Evolutionary conservation across 495 filamentous ascomycete species (phyloP).

Genomic region (Penicillium crystallinum): DNA sequence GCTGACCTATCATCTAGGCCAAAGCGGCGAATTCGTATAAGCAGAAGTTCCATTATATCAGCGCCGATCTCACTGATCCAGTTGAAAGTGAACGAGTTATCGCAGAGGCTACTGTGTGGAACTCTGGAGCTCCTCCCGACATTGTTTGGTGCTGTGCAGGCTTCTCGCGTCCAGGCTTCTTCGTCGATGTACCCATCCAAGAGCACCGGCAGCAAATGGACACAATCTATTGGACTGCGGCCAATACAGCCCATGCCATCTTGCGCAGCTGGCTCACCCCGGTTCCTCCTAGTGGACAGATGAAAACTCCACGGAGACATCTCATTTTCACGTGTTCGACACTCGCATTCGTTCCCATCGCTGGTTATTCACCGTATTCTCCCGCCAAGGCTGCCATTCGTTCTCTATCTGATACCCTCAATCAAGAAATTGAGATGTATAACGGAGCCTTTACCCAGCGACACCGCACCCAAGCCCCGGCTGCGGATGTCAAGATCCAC

Average conservation of each 20-base stretch:
- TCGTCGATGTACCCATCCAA: conserved; percentile 63
- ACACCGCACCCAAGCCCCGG: conserved; percentile 32
- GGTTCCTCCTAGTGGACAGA: conserved; percentile 25
- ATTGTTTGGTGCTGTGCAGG: conserved; percentile 92
- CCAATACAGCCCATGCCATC: conserved; percentile 72
- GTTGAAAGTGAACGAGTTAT: conserved; percentile 64
- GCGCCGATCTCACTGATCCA: conserved; percentile 70
- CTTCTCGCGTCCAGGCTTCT: conserved; percentile 67
- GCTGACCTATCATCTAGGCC: conserved; percentile 36
- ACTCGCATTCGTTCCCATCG: conserved; percentile 66
- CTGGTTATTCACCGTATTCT: conserved; percentile 82
- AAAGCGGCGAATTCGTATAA: conserved; percentile 52
- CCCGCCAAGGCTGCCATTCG: conserved; percentile 84
- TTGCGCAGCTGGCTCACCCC: conserved; percentile 47
- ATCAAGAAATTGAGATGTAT: conserved; percentile 81
- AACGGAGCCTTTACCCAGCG: conserved; percentile 54
- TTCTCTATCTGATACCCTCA: conserved; percentile 73
- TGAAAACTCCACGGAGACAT: conserved; percentile 54
- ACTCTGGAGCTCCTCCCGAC: conserved; percentile 66
- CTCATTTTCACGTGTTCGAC: conserved; percentile 83
- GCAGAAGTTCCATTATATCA: conserved; percentile 80
- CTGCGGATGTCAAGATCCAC: conserved; percentile 68
- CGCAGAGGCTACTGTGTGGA: conserved; percentile 76
- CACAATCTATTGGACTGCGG: conserved; percentile 85
- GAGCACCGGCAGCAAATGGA: conserved; percentile 76